Evolutionary conservation across 192 early-diverging fungal species (phyloP), one percentile per base, ranked within the genome.

Genomic region (Mortierella antarctica): DNA sequence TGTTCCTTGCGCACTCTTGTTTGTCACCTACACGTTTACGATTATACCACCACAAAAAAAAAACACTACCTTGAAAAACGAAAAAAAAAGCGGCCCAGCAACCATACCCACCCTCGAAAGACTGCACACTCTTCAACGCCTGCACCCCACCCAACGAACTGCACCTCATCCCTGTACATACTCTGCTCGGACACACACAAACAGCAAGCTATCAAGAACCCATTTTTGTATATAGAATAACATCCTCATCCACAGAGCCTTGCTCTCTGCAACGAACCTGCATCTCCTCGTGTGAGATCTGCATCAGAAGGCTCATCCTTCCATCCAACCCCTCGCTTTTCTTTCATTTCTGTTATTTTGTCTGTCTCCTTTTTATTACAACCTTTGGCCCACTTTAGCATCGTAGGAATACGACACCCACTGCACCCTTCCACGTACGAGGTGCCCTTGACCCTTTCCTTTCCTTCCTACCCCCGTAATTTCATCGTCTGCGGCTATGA

Each of bases 401-500:
- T 31, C 31, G 31, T 31, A 31, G 31, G 31, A 31, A 31, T 31
- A 31, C 31, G 31, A 31, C 31, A 31, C 3, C 31, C 31, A 31
- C 31, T 31, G 31, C 31, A 7, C 23, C 56, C 21, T 31, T 40
- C 50, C 46, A 48, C 61, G 49, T 63, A 63, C 63, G 63, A 49
- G 53, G 40, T 51, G 50, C 51, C 39, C 63, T 17, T 18, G 20
- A 20, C 45, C 48, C n/a, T 50, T 49, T 55, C 42, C 57, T 59
- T 40, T 69, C 20, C 44, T 31, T 23, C 21, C 48, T 46, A 54
- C 47, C 15, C 31, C 9, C 13, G 9, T 52, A 44, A 14, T 61
- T 47, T 57, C 44, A 62, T 63, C 54, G 61, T 56, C 52, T 39
- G 40, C 58, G 53, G 61, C 68, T 50, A 80, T 80, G 77, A 80